These are phyloP conservation scores for Platismatia glauca DNA, from an alignment of 495 filamentous ascomycete species.

Conservation along the genomic window DNA sequence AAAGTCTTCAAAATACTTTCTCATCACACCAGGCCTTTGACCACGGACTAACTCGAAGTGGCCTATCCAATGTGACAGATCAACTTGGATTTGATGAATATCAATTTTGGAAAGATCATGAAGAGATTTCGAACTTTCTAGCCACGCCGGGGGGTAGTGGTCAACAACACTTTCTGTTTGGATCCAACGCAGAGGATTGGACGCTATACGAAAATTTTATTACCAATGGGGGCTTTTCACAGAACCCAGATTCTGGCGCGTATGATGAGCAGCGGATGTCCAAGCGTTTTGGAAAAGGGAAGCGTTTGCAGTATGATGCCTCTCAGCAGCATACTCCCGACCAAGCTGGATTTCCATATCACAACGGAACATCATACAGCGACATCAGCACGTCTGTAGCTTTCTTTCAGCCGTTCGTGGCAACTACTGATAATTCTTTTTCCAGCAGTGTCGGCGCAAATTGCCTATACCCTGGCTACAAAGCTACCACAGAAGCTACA, in stretches of 20 bases:
- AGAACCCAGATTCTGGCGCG: no score
- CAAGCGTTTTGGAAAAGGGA: background rate
- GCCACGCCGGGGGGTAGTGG: background rate
- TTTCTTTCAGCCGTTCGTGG: no score
- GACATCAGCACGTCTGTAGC: no score
- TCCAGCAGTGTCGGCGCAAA: no score
- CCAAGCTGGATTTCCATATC: no score
- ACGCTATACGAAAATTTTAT: background rate
- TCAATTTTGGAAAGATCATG: background rate
- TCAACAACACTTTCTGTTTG: background rate
- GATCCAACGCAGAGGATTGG: background rate
- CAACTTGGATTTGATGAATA: background rate
- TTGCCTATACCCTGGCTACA: no score
- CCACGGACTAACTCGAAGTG: background rate
- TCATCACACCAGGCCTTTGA: background rate
- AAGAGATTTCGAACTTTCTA: background rate
- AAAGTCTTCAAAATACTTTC: background rate
- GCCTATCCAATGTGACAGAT: background rate
- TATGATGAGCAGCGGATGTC: no score
- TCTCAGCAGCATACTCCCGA: no score
- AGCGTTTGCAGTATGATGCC: no score
- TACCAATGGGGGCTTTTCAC: background rate
- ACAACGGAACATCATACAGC: no score
- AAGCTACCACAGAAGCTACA: no score
- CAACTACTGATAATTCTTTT: no score